Evolutionary conservation across 192 early-diverging fungal species (phyloP), one percentile per base, ranked within the genome.

Genomic region (Entomortierella beljakovae): DNA sequence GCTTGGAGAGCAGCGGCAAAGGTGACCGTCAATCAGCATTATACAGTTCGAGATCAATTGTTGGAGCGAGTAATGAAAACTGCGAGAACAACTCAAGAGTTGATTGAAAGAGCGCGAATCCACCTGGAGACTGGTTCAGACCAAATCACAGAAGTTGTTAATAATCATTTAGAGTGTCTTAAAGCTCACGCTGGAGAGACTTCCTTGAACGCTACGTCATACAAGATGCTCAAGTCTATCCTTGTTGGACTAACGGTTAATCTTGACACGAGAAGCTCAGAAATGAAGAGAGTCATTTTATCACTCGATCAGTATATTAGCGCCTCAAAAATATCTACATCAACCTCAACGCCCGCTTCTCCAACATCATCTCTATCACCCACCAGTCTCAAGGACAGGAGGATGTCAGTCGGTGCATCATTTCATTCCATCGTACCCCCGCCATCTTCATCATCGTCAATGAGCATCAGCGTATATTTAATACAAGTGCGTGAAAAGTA

Each of bases 121-220:
- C 75, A 79, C 51, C 53, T 79, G n/a, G 75, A 79, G 38, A 79
- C 75, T 4, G 75, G 75, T 22, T 63, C 75, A 20, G 75, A 79
- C n/a, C 75, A 79, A 32, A 63, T 79, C 3, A 34, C 23, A 3
- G 75, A 69, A 57, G 40, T 79, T 8, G 56, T 68, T 37, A 69
- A 69, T 26, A 70, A 67, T 15, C 75, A 79, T 37, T 29, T 79
- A 6, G 75, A 79, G 16, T 79, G 75, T 34, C 37, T 79, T 1
- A 53, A 32, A 8, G 61, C 70, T 16, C 75, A 79, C 18, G 56
- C 66, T 13, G 28, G 38, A 25, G 75, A 79, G 20, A 55, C 66
- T 6, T 31, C 57, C 6, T 7, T 79, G 28, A 70, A 57, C 22
- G 29, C 52, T 0, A 35, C 67, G 1, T 70, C 67, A 3, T 68